Percentiles rank a stretch among this genome's conserved stretches.
Evolutionary conservation across 768 basidiomycete species (phyloP).

Genomic region (Boletus pseudopeckii): DNA sequence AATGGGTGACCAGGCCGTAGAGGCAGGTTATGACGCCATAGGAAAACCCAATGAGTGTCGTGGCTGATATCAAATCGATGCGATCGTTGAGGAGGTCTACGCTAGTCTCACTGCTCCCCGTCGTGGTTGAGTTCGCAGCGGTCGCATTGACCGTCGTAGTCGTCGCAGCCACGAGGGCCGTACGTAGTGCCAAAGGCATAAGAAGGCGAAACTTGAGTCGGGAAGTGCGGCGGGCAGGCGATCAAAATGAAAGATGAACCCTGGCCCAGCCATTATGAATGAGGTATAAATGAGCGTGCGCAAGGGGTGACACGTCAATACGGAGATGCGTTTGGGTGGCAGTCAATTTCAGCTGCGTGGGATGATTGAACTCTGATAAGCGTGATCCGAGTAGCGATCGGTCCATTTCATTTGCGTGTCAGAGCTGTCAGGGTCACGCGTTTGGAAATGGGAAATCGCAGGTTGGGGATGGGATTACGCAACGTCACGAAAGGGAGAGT

Average conservation of each 20-base stretch:
- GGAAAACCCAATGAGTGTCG: slow-evolving; percentile 20
- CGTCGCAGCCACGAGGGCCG: slow-evolving; percentile 4
- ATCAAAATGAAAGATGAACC: slow-evolving; percentile 13
- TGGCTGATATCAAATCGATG: slow-evolving; percentile 23
- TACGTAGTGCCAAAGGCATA: slow-evolving; percentile 4
- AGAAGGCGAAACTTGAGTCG: slow-evolving; percentile 2
- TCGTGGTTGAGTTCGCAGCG: slow-evolving; percentile 6
- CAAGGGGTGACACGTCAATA: slow-evolving; percentile 8
- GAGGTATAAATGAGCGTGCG: slow-evolving; percentile 26
- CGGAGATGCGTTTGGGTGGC: slow-evolving; percentile 10
- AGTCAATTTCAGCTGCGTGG: slow-evolving; percentile 8
- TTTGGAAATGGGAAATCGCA: too few species aligned
- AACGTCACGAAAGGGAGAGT: too few species aligned
- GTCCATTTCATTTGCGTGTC: not conserved
- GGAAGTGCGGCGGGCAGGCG: slow-evolving; percentile 4
- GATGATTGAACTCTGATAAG: slow-evolving; percentile 22
- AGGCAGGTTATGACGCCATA: slow-evolving; percentile 22
- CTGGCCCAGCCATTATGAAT: slow-evolving; percentile 14
- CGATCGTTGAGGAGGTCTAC: slow-evolving; percentile 19
- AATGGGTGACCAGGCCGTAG: slow-evolving; percentile 18
- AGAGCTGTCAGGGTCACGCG: slow-evolving; percentile 10
- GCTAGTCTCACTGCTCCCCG: slow-evolving; percentile 2
- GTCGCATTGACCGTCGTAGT: slow-evolving; percentile 6
- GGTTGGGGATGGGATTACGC: too few species aligned
- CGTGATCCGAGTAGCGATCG: slow-evolving; percentile 7